Base-by-base conservation (phyloP, 495 filamentous ascomycete genomes). In the Diplogelasinospora grovesii region DNA sequence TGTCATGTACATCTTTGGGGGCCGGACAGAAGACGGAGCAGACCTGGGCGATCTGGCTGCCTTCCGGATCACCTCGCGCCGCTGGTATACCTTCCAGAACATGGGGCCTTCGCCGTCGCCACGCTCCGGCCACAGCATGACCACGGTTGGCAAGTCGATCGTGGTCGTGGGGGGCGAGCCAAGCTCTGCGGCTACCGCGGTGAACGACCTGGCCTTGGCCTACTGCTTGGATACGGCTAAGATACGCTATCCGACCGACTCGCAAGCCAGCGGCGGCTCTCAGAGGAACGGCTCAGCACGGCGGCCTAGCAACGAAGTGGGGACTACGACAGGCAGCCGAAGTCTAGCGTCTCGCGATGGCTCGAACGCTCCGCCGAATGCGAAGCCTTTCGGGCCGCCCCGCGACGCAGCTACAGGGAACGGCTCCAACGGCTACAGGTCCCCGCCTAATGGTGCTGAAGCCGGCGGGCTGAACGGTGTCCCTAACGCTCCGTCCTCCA, bases 31-130 rank as follows among this genome's bases (percentile, higher is more conserved):
- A 52, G 86, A 94, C 36, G 93, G 93, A 1, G 72, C 79, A 20
- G 93, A 97, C 56, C 66, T 97, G 14, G 93, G 92, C 15, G 93
- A 99, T 60, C 64, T 99, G 32, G 90, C 93, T 1, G 92, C 93
- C 2, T 99, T 99, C 65, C 79, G 89, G 16, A 97, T 99, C 46
- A 77, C 82, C 2, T 84, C 86, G 5, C 79, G 83, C 41, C 81
- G 93, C 25, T 99, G 93, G 93, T 99, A 96, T 56, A 97, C 90
- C 8, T 99, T 99, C 65, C 93, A 97, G 54, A 99, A 99, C 52
- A 99, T 99, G 93, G 93, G 93, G 0, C 90, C 87, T 1, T 89
- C 89, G 3, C 93, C 93, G 1, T 95, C 89, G 5, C 82, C 92
- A 14, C 71, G 93, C 31, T 95, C 89, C 14, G 93, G 93, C 0